These are phyloP conservation scores for Cyclocybe cylindracea DNA, from an alignment of 768 basidiomycete species.

Conservation along the genomic window DNA sequence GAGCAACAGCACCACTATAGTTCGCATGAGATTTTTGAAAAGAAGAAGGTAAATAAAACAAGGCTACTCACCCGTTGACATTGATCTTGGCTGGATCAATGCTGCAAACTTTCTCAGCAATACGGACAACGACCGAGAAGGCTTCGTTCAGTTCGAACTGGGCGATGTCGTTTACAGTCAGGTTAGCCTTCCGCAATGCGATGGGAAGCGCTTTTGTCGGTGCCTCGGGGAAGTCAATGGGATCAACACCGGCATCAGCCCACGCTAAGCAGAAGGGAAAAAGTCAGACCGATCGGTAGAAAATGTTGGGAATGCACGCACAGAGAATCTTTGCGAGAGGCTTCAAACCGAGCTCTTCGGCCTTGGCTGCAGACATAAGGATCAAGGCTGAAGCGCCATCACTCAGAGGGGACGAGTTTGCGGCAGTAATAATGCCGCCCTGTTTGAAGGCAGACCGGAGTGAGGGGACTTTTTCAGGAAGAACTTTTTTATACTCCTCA, in stretches of 20 bases:
- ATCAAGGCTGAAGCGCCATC: conserved; percentile 97
- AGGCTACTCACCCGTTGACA: conserved; percentile 68
- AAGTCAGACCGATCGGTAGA: conserved; percentile 9
- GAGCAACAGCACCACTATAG: conserved; percentile 89
- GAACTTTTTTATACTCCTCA: conserved; percentile 97
- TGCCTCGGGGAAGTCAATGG: conserved; percentile 95
- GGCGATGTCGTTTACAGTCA: conserved; percentile 81
- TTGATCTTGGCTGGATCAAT: conserved; percentile 91
- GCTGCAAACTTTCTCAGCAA: conserved; percentile 85
- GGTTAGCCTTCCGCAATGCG: conserved; percentile 85
- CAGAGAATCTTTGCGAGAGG: conserved; percentile 95
- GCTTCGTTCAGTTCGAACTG: conserved; percentile 98
- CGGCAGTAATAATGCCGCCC: conserved; percentile 90
- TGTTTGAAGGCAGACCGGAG: conserved; percentile 89
- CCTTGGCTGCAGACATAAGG: conserved; percentile 92
- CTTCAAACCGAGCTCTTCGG: conserved; percentile 85
- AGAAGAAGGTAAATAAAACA: conserved; percentile 2
- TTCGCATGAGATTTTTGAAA: conserved; percentile 15
- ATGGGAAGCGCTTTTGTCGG: conserved; percentile 89
- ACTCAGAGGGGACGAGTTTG: conserved; percentile 93
- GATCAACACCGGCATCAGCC: conserved; percentile 95
- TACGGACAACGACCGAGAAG: conserved; percentile 91
- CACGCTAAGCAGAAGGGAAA: conserved; percentile 58
- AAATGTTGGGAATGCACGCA: conserved; percentile 43
- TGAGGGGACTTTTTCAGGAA: conserved; percentile 90